phyloP scores from a whole-genome alignment of 2,329 filamentous ascomycete genomes.

The Pyrenochaeta sp. region DNA sequence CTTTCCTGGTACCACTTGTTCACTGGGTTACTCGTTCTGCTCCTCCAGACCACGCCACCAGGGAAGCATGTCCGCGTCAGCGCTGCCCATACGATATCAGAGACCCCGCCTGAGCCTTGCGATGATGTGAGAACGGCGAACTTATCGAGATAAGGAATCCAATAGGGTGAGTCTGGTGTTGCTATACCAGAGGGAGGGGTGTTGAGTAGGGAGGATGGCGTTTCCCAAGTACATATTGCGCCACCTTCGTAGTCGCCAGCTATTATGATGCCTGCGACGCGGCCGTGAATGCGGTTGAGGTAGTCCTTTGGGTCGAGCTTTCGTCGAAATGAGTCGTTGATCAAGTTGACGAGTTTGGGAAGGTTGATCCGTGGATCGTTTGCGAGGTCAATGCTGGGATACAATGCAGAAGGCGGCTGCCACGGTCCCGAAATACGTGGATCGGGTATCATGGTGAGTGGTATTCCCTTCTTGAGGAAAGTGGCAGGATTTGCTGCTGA shows the following conservation, averaged over 20 bases:
- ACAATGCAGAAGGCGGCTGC: slow-evolving; percentile 69
- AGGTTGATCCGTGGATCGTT: slow-evolving; percentile 82
- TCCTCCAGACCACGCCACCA: slow-evolving; percentile 89
- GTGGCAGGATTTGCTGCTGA: slow-evolving; percentile 68
- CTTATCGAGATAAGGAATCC: slow-evolving; percentile 93
- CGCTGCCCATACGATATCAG: slow-evolving; percentile 94
- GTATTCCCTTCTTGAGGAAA: slow-evolving; percentile 90
- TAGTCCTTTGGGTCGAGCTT: slow-evolving; percentile 87
- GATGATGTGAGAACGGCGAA: slow-evolving; percentile 90
- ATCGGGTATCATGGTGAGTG: slow-evolving; percentile 82
- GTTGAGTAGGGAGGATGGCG: slow-evolving; percentile 65
- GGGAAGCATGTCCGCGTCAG: slow-evolving; percentile 94
- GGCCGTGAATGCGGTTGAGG: slow-evolving; percentile 78
- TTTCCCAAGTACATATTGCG: slow-evolving; percentile 94
- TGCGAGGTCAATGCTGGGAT: slow-evolving; percentile 72
- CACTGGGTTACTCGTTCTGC: slow-evolving; percentile 88
- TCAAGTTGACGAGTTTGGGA: slow-evolving; percentile 80
- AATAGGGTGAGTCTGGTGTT: slow-evolving; percentile 58
- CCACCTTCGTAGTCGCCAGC: slow-evolving; percentile 97
- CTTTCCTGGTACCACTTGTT: slow-evolving; percentile 99
- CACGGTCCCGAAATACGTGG: slow-evolving; percentile 68
- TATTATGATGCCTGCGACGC: slow-evolving; percentile 89
- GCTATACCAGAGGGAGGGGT: background rate
- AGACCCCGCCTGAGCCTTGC: slow-evolving; percentile 90
- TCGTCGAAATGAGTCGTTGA: slow-evolving; percentile 91